These are phyloP conservation scores for Plantago coronopus DNA, from an alignment of 305 asterid species.

Conservation along the genomic window DNA sequence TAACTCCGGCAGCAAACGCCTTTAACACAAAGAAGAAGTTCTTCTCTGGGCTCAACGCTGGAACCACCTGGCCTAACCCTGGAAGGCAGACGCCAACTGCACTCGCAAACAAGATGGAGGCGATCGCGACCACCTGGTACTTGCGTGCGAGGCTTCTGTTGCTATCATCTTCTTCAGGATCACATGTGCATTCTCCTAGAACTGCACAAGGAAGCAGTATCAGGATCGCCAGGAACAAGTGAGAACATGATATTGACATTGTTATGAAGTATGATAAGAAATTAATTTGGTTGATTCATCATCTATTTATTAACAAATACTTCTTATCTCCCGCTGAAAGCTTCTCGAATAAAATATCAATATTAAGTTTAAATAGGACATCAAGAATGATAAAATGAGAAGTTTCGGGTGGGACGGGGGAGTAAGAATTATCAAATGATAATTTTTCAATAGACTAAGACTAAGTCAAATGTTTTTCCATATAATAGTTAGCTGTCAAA, in stretches of 20 bases:
- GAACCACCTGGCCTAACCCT: background rate
- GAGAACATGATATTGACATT: background rate
- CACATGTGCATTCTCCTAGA: background rate
- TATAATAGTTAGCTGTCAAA: too few species aligned
- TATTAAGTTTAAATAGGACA: too few species aligned
- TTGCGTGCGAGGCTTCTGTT: background rate
- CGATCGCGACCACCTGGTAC: background rate
- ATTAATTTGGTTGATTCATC: too few species aligned
- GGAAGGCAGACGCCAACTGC: background rate
- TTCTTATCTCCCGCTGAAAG: too few species aligned
- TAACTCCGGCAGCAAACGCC: background rate
- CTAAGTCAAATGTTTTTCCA: too few species aligned
- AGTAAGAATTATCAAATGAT: too few species aligned
- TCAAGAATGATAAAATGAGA: too few species aligned
- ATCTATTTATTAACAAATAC: too few species aligned
- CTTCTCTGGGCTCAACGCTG: background rate
- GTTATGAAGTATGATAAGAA: too few species aligned
- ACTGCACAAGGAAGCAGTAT: background rate
- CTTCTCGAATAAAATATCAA: too few species aligned
- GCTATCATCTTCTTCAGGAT: background rate
- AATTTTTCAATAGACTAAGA: too few species aligned
- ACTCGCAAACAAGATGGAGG: background rate
- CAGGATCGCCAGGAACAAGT: background rate
- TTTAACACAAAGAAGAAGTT: background rate
- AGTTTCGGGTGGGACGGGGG: too few species aligned